These are phyloP conservation scores for Suhomyces bokatorum DNA, from an alignment of 1,139 yeast species.

Conservation along the genomic window DNA sequence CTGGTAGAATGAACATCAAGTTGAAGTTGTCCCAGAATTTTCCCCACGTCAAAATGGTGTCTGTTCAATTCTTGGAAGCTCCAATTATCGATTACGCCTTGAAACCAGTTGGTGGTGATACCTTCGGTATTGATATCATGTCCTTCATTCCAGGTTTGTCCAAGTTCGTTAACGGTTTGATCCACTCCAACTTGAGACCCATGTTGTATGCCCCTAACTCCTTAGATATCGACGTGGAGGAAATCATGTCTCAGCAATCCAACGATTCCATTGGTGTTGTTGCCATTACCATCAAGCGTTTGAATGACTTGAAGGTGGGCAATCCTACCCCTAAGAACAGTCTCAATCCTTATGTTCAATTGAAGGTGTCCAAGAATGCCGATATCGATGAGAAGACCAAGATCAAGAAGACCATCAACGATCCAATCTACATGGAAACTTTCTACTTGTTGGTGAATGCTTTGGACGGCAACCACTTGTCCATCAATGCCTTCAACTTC, in stretches of 20 bases:
- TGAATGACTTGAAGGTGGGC: constrained; percentile 47
- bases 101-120: constrained; percentile 88
- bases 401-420: constrained; percentile 53
- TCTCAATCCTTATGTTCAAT: constrained; percentile 61
- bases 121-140: constrained; percentile 81
- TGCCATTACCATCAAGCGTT: constrained; percentile 60
- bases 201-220: constrained; percentile 83
- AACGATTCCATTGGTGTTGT: constrained; percentile 70
- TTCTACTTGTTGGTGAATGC: constrained; percentile 57
- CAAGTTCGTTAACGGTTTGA: constrained; percentile 66
- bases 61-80: constrained; percentile 72
- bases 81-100: constrained; percentile 75
- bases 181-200: constrained; percentile 71
- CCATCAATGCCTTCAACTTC: constrained; percentile 55
- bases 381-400: constrained; percentile 52
- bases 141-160: constrained; percentile 78
- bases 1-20: constrained; percentile 70
- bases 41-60: constrained; percentile 73
- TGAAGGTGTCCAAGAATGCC: constrained; percentile 47
- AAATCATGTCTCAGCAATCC: constrained; percentile 59
- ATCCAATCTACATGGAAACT: constrained; percentile 68
- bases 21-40: constrained; percentile 61
- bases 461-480: constrained; percentile 56
- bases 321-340: constrained; percentile 42
- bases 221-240: constrained; percentile 71